Percentiles rank a stretch among this genome's conserved stretches.
These are phyloP conservation scores for Lachnellula hyalina DNA, from an alignment of 2,329 filamentous ascomycete genomes.

Conservation along the genomic window DNA sequence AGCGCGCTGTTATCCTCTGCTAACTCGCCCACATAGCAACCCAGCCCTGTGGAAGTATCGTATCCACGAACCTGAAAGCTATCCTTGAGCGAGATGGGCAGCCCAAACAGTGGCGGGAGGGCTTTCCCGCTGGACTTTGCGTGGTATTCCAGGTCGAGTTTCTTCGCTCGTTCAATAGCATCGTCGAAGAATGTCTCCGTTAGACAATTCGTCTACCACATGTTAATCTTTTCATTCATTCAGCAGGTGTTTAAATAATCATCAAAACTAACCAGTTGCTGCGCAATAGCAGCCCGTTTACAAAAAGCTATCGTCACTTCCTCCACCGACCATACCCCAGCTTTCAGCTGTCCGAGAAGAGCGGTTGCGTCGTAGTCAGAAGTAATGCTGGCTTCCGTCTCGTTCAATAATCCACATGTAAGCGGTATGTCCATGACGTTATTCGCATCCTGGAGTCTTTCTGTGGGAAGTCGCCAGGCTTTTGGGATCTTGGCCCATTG, in stretches of 20 bases:
- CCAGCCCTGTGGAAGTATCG: constrained; percentile 49
- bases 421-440: constrained; percentile 22
- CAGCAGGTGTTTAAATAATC: not conserved
- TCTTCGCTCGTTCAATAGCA: constrained; percentile 37
- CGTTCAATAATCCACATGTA: constrained; percentile 18
- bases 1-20: constrained; percentile 48
- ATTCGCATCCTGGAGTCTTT: no score
- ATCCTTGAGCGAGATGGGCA: constrained; percentile 53
- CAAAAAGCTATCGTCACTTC: constrained; percentile 42
- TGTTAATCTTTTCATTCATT: constrained; percentile 1
- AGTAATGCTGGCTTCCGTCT: constrained; percentile 15
- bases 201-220: constrained; percentile 35
- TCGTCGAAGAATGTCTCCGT: constrained; percentile 43
- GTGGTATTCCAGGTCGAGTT: constrained; percentile 42
- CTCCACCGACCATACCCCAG: constrained; percentile 19
- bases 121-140: constrained; percentile 34
- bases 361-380: constrained; percentile 20
- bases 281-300: constrained; percentile 43
- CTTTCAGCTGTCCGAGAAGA: constrained; percentile 19
- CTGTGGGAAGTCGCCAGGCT: no score
- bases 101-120: constrained; percentile 54
- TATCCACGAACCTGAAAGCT: constrained; percentile 49
- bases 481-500: no score
- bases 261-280: constrained; percentile 36
- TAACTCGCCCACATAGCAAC: constrained; percentile 45